Percentiles rank a stretch among this genome's conserved stretches.
Evolutionary conservation across 805 yeast genomes (phyloP).

Genomic region (Scheffersomyces stipitis): DNA sequence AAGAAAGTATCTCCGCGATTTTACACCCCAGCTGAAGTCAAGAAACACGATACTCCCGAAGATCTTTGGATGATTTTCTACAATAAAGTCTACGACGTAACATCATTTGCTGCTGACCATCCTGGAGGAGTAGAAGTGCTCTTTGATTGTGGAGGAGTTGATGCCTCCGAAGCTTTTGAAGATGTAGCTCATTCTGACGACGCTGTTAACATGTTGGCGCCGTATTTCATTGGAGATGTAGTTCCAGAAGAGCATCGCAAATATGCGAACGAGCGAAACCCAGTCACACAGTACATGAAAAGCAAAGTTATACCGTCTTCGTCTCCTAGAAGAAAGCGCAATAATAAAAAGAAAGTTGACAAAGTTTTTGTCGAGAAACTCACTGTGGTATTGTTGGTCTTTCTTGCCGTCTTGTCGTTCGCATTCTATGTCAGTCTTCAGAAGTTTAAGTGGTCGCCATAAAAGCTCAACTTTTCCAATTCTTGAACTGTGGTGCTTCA

Average conservation of each 20-base stretch:
- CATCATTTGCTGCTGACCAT: slow-evolving; percentile 70
- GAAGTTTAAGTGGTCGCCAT: slow-evolving; percentile 20
- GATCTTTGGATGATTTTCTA: slow-evolving; percentile 85
- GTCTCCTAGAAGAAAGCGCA: not conserved
- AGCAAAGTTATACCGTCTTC: not conserved
- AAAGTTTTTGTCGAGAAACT: slow-evolving; percentile 10
- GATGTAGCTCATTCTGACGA: slow-evolving; percentile 39
- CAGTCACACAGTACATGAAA: slow-evolving; percentile 1
- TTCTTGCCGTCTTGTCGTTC: slow-evolving; percentile 14
- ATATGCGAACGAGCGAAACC: slow-evolving; percentile 12
- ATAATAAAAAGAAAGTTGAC: slow-evolving; percentile 7
- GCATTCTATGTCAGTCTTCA: slow-evolving; percentile 17
- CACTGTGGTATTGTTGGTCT: slow-evolving; percentile 9
- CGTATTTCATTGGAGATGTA: slow-evolving; percentile 31
- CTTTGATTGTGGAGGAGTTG: slow-evolving; percentile 74
- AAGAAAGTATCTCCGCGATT: not conserved
- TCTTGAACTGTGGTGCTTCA: too few species aligned
- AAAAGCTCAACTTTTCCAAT: too few species aligned
- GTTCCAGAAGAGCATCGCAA: slow-evolving; percentile 12
- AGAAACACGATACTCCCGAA: slow-evolving; percentile 68
- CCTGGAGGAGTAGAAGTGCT: slow-evolving; percentile 79
- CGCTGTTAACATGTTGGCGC: slow-evolving; percentile 31
- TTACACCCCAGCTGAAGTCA: slow-evolving; percentile 50
- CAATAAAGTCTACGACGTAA: slow-evolving; percentile 75
- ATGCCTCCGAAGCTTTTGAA: slow-evolving; percentile 69